Base-by-base conservation (phyloP, 2,329 filamentous ascomycete species). In the Cladosporium sphaerospermum region DNA sequence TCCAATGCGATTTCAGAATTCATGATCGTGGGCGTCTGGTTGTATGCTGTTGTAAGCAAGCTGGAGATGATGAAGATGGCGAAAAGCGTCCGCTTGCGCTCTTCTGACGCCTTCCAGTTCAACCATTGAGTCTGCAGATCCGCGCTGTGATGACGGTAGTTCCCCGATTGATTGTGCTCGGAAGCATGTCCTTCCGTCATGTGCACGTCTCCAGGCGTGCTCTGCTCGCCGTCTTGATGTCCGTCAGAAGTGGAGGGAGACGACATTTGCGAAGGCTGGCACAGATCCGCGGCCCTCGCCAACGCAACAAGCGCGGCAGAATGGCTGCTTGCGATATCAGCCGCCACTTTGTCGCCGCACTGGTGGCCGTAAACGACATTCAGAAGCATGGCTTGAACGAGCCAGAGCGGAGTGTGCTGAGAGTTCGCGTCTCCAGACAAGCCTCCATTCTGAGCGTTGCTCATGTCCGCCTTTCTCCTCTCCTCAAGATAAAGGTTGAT, bases 331-430 rank as follows among this genome's bases (percentile, higher is more conserved):
- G 92, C 92, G 64, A 95, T 95, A 67, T 96, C 90, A 56, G 88
- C 89, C 18, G 89, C 87, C 51, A 84, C 85, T 73, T 95, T 92
- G 68, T 97, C 92, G 36, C 88, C 89, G 67, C 90, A 95, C 61
- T 95, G 95, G 69, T 96, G 89, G 11, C 92, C 92, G 67, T 96
- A 97, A 13, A 96, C 88, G 36, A 97, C 88, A 66, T 96, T 97
- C 47, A 99, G 78, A 8, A 97, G 76, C 92, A 97, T 97, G 0
- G 92, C 89, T 70, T 97, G 93, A 13, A 97, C 90, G 23, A 99
- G 78, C 91, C 92, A 97, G 39, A 96, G 78, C 0, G 92, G 92
- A 2, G 91, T 83, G 52, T 82, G 92, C 40, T 69, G 69, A 6
- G 66, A 62, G 42, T 77, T 73, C 55, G 70, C 74, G 10, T 77